These are phyloP conservation scores for Solanum paucissectum DNA, from an alignment of 257 asterid species.

Conservation along the genomic window DNA sequence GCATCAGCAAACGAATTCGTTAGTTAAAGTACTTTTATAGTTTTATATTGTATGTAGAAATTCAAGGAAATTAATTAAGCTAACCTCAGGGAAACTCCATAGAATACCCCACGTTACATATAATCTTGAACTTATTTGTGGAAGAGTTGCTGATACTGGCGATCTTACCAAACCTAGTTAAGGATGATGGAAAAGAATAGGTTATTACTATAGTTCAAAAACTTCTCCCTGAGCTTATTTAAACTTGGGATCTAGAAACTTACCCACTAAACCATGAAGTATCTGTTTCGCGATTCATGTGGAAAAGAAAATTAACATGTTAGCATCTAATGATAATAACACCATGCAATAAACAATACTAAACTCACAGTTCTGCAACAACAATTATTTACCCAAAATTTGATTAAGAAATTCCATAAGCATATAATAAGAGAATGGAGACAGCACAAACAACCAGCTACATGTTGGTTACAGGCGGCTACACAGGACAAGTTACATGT, in stretches of 20 bases:
- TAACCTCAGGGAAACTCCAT: slow-evolving; percentile 75
- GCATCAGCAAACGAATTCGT: background rate
- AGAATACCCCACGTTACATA: slow-evolving; percentile 88
- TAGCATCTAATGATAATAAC: background rate
- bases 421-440: background rate
- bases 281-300: slow-evolving; percentile 16
- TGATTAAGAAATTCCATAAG: background rate
- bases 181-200: background rate
- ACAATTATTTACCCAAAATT: background rate
- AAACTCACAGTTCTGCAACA: background rate
- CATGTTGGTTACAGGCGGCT: background rate
- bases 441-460: background rate
- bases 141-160: slow-evolving; percentile 80
- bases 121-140: slow-evolving; percentile 75
- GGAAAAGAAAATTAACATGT: background rate
- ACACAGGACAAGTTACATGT: background rate
- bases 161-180: slow-evolving; percentile 69
- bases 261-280: slow-evolving; percentile 38
- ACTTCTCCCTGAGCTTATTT: background rate
- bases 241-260: background rate
- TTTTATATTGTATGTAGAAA: background rate
- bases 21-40: background rate
- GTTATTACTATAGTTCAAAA: background rate
- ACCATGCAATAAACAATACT: background rate
- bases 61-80: background rate